Evolutionary conservation across 1,284 basidiomycete species (phyloP).

Genomic region (Ceratobasidium sp.): DNA sequence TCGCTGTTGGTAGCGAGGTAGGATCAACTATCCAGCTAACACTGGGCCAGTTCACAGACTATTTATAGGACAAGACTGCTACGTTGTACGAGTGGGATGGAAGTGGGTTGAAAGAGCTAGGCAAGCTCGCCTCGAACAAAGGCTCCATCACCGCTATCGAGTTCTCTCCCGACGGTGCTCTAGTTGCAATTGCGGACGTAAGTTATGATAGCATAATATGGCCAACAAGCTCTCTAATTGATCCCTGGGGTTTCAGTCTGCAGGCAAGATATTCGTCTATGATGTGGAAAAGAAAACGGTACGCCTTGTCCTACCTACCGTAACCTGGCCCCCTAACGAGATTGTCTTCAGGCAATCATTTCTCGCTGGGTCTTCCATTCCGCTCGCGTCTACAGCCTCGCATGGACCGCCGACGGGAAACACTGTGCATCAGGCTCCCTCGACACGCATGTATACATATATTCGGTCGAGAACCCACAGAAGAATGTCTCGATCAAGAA

Average conservation of each 20-base stretch:
- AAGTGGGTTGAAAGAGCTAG: conserved; percentile 67
- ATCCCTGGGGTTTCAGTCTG: conserved; percentile 64
- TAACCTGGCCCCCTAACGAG: not conserved
- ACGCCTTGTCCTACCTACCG: conserved; percentile 40
- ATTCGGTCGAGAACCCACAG: conserved; percentile 82
- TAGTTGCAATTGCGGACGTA: conserved; percentile 87
- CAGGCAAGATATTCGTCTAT: conserved; percentile 84
- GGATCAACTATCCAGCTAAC: conserved; percentile 50
- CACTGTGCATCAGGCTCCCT: conserved; percentile 89
- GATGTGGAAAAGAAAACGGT: conserved; percentile 77
- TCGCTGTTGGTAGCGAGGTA: conserved; percentile 85
- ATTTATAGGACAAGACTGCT: conserved; percentile 76
- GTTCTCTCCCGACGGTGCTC: conserved; percentile 82
- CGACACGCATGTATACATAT: conserved; percentile 93
- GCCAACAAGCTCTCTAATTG: conserved; percentile 1
- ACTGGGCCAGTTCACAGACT: not conserved
- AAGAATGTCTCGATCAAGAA: conserved; percentile 89
- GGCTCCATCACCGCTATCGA: conserved; percentile 82
- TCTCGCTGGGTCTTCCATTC: conserved; percentile 91
- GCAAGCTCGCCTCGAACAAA: conserved; percentile 76
- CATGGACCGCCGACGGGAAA: conserved; percentile 80
- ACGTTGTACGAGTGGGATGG: conserved; percentile 80
- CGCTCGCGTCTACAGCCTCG: conserved; percentile 82
- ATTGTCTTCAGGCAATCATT: conserved; percentile 66
- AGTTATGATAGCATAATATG: conserved; percentile 52